phyloP scores from a whole-genome alignment of 306 rosid genomes.

The Quercus aquifolioides region DNA sequence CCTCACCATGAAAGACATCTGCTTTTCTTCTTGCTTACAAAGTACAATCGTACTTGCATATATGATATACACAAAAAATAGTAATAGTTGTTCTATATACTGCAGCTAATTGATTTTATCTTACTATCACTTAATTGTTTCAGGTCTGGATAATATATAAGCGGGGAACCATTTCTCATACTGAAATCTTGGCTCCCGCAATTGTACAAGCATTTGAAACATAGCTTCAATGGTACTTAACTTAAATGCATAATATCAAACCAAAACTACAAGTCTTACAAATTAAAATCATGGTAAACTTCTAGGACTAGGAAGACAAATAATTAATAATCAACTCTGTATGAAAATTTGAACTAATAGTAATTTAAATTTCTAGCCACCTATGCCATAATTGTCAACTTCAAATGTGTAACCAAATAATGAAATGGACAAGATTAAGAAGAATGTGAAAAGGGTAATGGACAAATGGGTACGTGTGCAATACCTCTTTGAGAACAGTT shows the following conservation, averaged over 20 bases:
- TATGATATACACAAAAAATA: neutral
- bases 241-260: neutral
- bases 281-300: neutral
- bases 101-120: neutral
- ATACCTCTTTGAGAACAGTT: slow-evolving; percentile 86
- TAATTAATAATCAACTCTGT: neutral
- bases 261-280: neutral
- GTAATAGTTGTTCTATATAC: neutral
- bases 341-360: neutral
- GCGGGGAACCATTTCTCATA: neutral
- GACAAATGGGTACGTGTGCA: neutral
- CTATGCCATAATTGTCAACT: neutral
- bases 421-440: neutral
- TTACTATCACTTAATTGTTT: neutral
- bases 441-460: neutral
- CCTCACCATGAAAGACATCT: too few relatives aligned
- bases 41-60: too few relatives aligned
- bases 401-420: neutral
- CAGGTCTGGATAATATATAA: neutral
- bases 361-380: neutral
- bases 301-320: neutral
- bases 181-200: too few relatives aligned
- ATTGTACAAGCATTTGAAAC: neutral
- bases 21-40: too few relatives aligned
- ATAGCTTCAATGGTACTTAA: neutral